These are phyloP conservation scores for Penicillium frequentans DNA, from an alignment of 2,329 filamentous ascomycete genomes.

Conservation along the genomic window DNA sequence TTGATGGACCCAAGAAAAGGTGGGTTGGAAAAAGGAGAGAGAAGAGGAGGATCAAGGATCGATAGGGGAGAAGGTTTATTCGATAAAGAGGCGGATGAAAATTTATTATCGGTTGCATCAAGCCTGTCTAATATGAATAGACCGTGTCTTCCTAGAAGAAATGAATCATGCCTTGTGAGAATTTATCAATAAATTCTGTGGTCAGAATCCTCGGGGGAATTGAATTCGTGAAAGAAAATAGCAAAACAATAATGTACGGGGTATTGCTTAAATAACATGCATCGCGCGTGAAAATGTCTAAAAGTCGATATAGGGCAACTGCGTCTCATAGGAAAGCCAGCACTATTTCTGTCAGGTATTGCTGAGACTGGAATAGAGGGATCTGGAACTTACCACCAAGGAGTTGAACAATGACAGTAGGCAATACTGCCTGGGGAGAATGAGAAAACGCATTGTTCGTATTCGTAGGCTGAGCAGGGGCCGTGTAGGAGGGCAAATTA, in stretches of 20 bases:
- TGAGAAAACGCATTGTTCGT: background rate
- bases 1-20: no score
- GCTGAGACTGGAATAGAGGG: background rate
- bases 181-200: no score
- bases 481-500: constrained; percentile 4
- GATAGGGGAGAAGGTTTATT: no score
- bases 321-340: background rate
- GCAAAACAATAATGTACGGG: background rate
- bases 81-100: no score
- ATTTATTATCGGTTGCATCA: no score
- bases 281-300: background rate
- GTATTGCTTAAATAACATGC: background rate
- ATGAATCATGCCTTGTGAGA: no score
- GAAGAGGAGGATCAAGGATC: no score
- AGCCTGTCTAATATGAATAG: no score
- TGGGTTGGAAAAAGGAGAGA: no score
- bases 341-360: background rate
- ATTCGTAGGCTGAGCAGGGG: constrained; percentile 7
- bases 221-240: background rate
- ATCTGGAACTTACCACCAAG: background rate
- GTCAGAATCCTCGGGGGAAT: no score
- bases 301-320: background rate
- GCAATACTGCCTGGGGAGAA: background rate
- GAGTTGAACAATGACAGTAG: background rate
- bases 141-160: no score